Percentiles rank a stretch among this genome's conserved stretches.
Evolutionary conservation across 2,329 filamentous ascomycete species (phyloP).

Genomic region (Dactylellina drechsleri): DNA sequence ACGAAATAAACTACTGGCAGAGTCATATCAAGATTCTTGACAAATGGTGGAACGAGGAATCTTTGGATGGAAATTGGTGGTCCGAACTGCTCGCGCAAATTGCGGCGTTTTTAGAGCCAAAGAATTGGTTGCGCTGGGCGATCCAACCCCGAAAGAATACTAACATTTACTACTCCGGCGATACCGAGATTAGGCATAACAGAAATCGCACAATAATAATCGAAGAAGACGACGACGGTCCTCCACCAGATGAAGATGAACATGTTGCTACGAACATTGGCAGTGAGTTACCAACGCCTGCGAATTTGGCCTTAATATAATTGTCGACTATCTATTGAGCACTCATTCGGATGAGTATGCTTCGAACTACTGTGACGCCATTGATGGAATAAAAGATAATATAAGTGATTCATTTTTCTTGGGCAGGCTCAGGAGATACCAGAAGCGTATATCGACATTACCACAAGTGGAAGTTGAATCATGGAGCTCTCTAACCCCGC

Average conservation of each 20-base stretch:
- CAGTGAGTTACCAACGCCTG: constrained; percentile 5
- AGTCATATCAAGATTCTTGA: constrained; percentile 36
- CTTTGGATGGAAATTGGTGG: constrained; percentile 35
- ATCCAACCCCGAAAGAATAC: neutral
- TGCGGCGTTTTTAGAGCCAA: constrained; percentile 17
- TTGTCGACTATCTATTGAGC: constrained; percentile 11
- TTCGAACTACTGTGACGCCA: too few relatives aligned
- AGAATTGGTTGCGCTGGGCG: constrained; percentile 45
- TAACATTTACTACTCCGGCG: neutral
- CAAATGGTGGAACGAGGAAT: constrained; percentile 38
- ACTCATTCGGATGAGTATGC: too few relatives aligned
- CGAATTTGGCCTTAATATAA: constrained; percentile 13
- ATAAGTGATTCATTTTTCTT: neutral
- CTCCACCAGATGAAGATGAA: constrained; percentile 2
- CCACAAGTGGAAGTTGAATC: too few relatives aligned
- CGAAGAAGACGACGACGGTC: too few relatives aligned
- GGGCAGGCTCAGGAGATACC: neutral
- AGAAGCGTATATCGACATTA: neutral
- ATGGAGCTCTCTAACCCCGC: neutral
- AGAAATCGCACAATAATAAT: too few relatives aligned
- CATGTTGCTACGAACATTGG: too few relatives aligned
- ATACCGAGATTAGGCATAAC: too few relatives aligned
- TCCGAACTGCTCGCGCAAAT: constrained; percentile 25
- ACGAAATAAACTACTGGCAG: constrained; percentile 36
- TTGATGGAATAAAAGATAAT: too few relatives aligned